Evolutionary conservation across 345 rosid species (phyloP), one percentile per base, ranked within the genome.

Genomic region (Hirschfeldia incana): DNA sequence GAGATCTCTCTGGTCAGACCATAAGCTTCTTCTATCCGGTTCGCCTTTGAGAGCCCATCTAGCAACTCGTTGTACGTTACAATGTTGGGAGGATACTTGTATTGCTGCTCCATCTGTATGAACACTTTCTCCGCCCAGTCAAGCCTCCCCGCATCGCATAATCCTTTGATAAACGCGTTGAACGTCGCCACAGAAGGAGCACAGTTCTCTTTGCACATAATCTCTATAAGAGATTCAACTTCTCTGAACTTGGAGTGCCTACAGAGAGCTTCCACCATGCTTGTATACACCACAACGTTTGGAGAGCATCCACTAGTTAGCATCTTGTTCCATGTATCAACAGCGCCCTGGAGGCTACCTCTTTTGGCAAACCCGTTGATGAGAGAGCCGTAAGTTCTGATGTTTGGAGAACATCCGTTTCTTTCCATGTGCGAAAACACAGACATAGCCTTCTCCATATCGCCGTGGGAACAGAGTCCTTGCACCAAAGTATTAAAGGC

Each of bases 241-340:
- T 87, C 86, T 81, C 79, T 76, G 65, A 90, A 91, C 90, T 91
- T 78, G 34, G 67, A 82, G 73, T 85, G 89, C 72, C 79, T 77
- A 73, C 97, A 94, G 70, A 92, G 91, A 53, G 83, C 88, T 75
- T 87, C 84, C 59, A 94, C 89, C 97, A 94, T 92, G 84, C 90
- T 85, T 26, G 97, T 92, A 78, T 92, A 92, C n/a, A 85, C 88
- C 42, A 91, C 91, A 72, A 86, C 89, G 69, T 92, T 92, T 33
- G 97, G 97, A 76, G 12, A 75, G 80, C 91, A 89, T 69, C 97
- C 89, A 69, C 59, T 72, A 6, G 80, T 68, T 66, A 91, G 84
- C 98, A 94, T 94, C 88, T 73, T 87, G 76, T 94, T 92, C 98
- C 98, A 94, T 55, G 72, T 82, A 76, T 87, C 84, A 12, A 92